Evolutionary conservation across 2,329 filamentous ascomycete genomes (phyloP).

Genomic region (Rachicladosporium sp.): DNA sequence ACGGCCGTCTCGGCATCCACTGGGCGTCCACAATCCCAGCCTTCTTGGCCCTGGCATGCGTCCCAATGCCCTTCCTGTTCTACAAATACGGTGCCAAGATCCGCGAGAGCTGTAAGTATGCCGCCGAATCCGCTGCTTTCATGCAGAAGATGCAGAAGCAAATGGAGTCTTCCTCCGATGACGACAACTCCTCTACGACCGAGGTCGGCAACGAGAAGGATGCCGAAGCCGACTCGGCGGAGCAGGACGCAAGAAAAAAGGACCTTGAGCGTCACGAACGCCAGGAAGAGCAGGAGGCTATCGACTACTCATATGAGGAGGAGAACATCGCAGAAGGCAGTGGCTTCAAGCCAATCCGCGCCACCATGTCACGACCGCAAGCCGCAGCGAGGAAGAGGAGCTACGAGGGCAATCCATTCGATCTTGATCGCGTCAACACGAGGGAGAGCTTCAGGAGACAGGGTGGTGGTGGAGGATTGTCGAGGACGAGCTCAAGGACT

Average conservation of each 20-base stretch:
- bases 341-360: slow-evolving; percentile 13
- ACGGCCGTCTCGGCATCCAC: slow-evolving; percentile 5
- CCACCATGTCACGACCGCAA: slow-evolving; percentile 11
- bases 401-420: slow-evolving; percentile 33
- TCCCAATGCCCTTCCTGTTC: slow-evolving; percentile 66
- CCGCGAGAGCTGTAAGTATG: slow-evolving; percentile 56
- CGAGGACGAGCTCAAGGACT: too few relatives aligned
- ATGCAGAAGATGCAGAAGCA: slow-evolving; percentile 36
- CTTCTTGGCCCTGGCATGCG: slow-evolving; percentile 58
- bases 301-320: slow-evolving; percentile 17
- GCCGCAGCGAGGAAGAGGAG: slow-evolving; percentile 15
- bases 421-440: slow-evolving; percentile 37
- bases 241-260: slow-evolving; percentile 9
- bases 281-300: slow-evolving; percentile 16
- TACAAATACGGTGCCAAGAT: slow-evolving; percentile 57
- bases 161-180: slow-evolving; percentile 4
- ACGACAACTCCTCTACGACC: slow-evolving; percentile 3
- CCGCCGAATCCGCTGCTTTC: slow-evolving; percentile 46
- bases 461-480: neutral
- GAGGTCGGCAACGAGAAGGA: slow-evolving; percentile 1
- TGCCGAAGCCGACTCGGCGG: neutral
- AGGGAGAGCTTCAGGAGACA: slow-evolving; percentile 29
- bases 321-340: slow-evolving; percentile 6
- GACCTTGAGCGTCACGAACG: slow-evolving; percentile 20
- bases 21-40: slow-evolving; percentile 50